Evolutionary conservation across 2,329 filamentous ascomycete genomes (phyloP).

Genomic region (Beauveria asiatica): DNA sequence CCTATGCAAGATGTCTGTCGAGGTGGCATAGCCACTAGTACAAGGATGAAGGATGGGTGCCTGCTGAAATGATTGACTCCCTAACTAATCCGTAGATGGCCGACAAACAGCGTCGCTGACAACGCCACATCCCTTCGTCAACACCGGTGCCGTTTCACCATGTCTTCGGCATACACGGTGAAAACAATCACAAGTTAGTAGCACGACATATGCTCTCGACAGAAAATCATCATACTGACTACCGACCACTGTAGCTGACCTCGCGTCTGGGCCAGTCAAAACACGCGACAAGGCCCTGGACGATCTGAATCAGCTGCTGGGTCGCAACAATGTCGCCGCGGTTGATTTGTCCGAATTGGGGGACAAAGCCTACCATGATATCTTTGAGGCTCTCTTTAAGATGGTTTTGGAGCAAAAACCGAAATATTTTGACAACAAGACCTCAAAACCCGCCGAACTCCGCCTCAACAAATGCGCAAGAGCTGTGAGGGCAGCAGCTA

Average conservation of each 20-base stretch:
- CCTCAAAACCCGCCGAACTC: slow-evolving; percentile 38
- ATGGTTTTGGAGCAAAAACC: slow-evolving; percentile 61
- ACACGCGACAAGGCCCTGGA: slow-evolving; percentile 33
- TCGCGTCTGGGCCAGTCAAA: slow-evolving; percentile 16
- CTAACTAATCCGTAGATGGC: background rate
- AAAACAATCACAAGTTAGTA: slow-evolving; percentile 8
- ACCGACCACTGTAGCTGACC: background rate
- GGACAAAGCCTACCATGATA: slow-evolving; percentile 71
- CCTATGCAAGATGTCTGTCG: no score
- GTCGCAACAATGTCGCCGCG: slow-evolving; percentile 26
- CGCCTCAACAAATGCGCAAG: slow-evolving; percentile 62
- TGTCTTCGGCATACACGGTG: slow-evolving; percentile 9
- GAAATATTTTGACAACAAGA: slow-evolving; percentile 43
- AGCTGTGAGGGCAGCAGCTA: slow-evolving; percentile 63
- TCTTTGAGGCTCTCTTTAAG: slow-evolving; percentile 74
- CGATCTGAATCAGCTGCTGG: slow-evolving; percentile 31
- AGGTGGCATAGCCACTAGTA: no score
- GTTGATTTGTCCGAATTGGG: slow-evolving; percentile 41
- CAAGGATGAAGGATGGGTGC: no score
- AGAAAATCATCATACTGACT: background rate
- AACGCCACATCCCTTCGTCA: background rate
- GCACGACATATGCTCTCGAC: background rate
- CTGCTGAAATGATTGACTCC: background rate
- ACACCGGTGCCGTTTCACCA: background rate
- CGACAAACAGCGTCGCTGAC: background rate